These are phyloP conservation scores for Fomitopsis schrenkii DNA, from an alignment of 1,284 basidiomycete genomes.

Conservation along the genomic window DNA sequence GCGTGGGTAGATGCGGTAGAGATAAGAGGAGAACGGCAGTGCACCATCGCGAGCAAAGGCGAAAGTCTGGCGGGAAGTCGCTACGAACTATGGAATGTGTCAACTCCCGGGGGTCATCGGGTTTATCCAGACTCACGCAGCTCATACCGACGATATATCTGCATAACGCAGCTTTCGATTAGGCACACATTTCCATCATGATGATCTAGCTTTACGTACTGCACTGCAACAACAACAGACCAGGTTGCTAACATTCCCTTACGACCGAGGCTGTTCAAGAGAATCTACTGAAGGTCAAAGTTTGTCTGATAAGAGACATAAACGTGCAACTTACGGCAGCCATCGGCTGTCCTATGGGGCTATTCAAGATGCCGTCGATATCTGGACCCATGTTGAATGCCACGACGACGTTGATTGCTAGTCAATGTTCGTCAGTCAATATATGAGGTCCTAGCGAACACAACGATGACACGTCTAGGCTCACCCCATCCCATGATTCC, in stretches of 20 bases:
- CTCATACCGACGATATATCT: slow-evolving; percentile 76
- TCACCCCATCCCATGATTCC: slow-evolving; percentile 68
- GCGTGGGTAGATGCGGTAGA: slow-evolving; percentile 63
- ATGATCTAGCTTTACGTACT: slow-evolving; percentile 37
- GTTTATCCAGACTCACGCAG: slow-evolving; percentile 31
- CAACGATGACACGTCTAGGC: slow-evolving; percentile 6
- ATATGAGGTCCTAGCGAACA: background rate
- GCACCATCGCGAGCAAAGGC: slow-evolving; percentile 65
- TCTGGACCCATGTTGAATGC: slow-evolving; percentile 67
- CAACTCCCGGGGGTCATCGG: background rate
- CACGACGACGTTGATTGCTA: slow-evolving; percentile 46
- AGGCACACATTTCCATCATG: background rate
- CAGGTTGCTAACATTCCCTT: slow-evolving; percentile 60
- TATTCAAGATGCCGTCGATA: slow-evolving; percentile 49
- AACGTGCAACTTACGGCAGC: slow-evolving; percentile 2
- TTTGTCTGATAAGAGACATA: background rate
- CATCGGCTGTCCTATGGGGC: slow-evolving; percentile 57
- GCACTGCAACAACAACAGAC: slow-evolving; percentile 61
- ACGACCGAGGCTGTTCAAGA: slow-evolving; percentile 64
- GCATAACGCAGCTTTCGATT: background rate
- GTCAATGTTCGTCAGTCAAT: background rate
- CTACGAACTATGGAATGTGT: slow-evolving; percentile 33
- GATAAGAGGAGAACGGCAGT: slow-evolving; percentile 65
- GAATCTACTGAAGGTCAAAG: slow-evolving; percentile 38
- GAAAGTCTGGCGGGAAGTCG: slow-evolving; percentile 54